These are phyloP conservation scores for Ogataea kodamae DNA, from an alignment of 805 yeast species.

Conservation along the genomic window DNA sequence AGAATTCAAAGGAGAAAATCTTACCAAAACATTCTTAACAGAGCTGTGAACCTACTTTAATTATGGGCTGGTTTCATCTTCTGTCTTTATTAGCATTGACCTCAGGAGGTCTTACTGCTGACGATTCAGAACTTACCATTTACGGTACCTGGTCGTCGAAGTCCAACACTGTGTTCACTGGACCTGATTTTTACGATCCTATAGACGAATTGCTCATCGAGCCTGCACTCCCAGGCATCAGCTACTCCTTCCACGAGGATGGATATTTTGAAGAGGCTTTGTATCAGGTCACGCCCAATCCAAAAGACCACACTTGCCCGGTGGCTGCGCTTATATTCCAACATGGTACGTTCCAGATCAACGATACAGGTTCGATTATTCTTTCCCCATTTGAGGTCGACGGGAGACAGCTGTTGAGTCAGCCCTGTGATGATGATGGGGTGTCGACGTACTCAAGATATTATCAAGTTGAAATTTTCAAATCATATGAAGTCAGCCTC, in stretches of 20 bases:
- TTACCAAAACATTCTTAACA: conserved; percentile 3
- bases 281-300: conserved; percentile 71
- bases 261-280: conserved; percentile 89
- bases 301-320: conserved; percentile 77
- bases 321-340: conserved; percentile 78
- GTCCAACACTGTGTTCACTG: conserved; percentile 91
- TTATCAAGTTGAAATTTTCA: conserved; percentile 59
- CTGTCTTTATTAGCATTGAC: conserved; percentile 2
- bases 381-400: conserved; percentile 79
- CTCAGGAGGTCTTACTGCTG: conserved; percentile 2
- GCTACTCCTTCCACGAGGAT: conserved; percentile 89
- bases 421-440: conserved; percentile 73
- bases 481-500: conserved; percentile 54
- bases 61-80: conserved; percentile 6
- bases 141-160: conserved; percentile 96
- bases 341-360: conserved; percentile 76
- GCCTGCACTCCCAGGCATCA: conserved; percentile 93
- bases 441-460: conserved; percentile 68
- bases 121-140: conserved; percentile 27
- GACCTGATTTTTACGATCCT: conserved; percentile 95
- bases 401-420: conserved; percentile 86
- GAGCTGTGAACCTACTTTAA: background rate
- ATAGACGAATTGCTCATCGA: conserved; percentile 91
- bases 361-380: conserved; percentile 61
- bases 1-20: conserved; percentile 8